phyloP scores from a whole-genome alignment of 78 protist species.

The Mastigamoeba balamuthi region DNA sequence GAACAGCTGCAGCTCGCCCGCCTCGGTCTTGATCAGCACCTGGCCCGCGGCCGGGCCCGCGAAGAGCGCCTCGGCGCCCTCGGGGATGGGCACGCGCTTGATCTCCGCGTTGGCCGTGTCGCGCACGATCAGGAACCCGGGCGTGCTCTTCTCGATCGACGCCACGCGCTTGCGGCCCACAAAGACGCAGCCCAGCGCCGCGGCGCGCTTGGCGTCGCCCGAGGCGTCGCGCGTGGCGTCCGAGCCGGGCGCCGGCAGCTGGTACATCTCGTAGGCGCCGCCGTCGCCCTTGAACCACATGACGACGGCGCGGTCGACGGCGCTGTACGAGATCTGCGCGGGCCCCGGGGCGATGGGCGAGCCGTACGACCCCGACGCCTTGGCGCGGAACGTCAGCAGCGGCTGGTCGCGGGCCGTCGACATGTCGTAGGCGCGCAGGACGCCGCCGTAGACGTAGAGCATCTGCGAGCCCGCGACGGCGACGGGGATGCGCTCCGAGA shows the following conservation, averaged over 20 bases:
- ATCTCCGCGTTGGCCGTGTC: constrained; percentile 70
- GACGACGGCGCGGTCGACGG: constrained; percentile 63
- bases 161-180: constrained; percentile 78
- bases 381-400: background rate
- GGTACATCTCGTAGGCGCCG: constrained; percentile 79
- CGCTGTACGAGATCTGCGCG: constrained; percentile 56
- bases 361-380: background rate
- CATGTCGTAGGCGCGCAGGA: constrained; percentile 59
- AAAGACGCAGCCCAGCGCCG: constrained; percentile 46
- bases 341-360: constrained; percentile 10
- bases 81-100: constrained; percentile 58
- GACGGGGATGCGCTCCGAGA: constrained; percentile 88
- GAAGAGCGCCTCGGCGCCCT: constrained; percentile 62
- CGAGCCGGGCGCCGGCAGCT: constrained; percentile 35
- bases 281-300: no score
- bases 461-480: constrained; percentile 34
- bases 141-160: background rate
- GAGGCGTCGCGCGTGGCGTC: constrained; percentile 4
- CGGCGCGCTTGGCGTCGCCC: constrained; percentile 53
- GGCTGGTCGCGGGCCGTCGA: constrained; percentile 6
- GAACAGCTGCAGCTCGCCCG: constrained; percentile 65
- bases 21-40: constrained; percentile 68
- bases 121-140: constrained; percentile 43
- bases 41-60: constrained; percentile 75
- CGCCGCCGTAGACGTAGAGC: constrained; percentile 70